A percentile compares a stretch with the other conserved stretches of the same genome.
Conservation (phyloP, 2,329 filamentous ascomycete species). For the Acephala macrosclerotiorum region DNA sequence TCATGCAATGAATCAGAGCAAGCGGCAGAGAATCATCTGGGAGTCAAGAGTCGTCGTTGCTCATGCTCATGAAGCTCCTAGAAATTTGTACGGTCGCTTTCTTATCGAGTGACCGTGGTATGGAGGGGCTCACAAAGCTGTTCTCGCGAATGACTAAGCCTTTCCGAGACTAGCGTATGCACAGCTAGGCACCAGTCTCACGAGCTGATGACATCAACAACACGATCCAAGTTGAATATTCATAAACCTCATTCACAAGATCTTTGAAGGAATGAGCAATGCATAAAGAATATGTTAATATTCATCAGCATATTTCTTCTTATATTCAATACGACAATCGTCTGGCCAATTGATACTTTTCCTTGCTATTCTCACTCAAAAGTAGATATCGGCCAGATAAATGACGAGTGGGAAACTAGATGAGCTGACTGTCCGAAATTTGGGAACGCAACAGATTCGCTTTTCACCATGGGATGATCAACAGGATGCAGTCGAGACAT, state of each 20-base stretch:
- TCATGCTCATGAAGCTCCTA: conserved; percentile 13
- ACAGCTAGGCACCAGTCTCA: background rate
- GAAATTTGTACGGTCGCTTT: conserved; percentile 2
- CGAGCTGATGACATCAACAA: background rate
- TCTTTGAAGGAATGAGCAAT: background rate
- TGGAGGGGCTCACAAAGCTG: conserved; percentile 4
- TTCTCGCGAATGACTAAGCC: background rate
- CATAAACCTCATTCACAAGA: background rate
- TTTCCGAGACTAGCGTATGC: background rate
- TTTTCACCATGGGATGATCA: background rate
- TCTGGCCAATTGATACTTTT: background rate
- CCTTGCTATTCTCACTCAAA: background rate
- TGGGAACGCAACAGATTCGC: background rate
- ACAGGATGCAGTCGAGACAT: background rate
- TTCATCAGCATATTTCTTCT: too few relatives aligned
- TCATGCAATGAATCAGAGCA: conserved; percentile 4
- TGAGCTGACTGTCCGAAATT: background rate
- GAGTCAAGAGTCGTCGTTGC: background rate
- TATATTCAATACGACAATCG: background rate
- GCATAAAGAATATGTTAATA: background rate
- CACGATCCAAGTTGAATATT: background rate
- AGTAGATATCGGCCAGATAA: background rate
- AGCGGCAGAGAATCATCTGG: conserved; percentile 16
- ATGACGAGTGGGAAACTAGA: background rate
- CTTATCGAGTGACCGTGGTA: conserved; percentile 14